Evolutionary conservation across 2,329 filamentous ascomycete species (phyloP).

Genomic region (Fusarium sterilihyphosum): DNA sequence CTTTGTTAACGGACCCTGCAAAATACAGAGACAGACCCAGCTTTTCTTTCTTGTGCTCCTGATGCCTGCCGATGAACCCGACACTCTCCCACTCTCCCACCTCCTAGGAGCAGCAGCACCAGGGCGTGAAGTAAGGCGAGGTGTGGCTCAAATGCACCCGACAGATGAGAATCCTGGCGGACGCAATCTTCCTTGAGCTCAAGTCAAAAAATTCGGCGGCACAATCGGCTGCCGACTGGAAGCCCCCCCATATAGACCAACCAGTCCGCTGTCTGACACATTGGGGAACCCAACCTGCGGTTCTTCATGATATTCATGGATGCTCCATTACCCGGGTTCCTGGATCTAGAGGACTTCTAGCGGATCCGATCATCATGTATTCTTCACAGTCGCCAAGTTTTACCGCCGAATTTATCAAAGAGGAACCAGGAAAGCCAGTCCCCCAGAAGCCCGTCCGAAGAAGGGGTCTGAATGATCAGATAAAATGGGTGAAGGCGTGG

Average conservation of each 20-base stretch:
- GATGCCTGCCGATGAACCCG: slow-evolving; percentile 30
- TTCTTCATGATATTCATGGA: slow-evolving; percentile 31
- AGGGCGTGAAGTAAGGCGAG: slow-evolving; percentile 32
- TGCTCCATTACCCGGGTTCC: slow-evolving; percentile 12
- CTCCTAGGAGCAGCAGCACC: not conserved
- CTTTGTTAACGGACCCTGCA: slow-evolving; percentile 25
- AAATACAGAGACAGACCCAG: slow-evolving; percentile 18
- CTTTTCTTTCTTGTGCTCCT: slow-evolving; percentile 29
- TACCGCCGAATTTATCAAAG: slow-evolving; percentile 40
- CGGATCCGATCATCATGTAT: slow-evolving; percentile 30
- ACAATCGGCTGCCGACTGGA: slow-evolving; percentile 34
- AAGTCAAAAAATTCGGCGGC: slow-evolving; percentile 37
- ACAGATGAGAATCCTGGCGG: slow-evolving; percentile 23
- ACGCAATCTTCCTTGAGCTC: slow-evolving; percentile 28
- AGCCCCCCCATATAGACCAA: slow-evolving; percentile 33
- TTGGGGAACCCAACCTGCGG: slow-evolving; percentile 18
- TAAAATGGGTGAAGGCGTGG: slow-evolving; percentile 41
- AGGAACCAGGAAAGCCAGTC: slow-evolving; percentile 38
- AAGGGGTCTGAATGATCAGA: slow-evolving; percentile 39
- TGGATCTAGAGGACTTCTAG: slow-evolving; percentile 23
- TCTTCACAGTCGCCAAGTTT: slow-evolving; percentile 29
- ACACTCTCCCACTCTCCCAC: slow-evolving; percentile 12
- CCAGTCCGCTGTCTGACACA: slow-evolving; percentile 26
- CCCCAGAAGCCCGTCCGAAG: slow-evolving; percentile 40
- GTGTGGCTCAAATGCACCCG: slow-evolving; percentile 32